A percentile compares a stretch with the other conserved stretches of the same genome.
phyloP scores from a whole-genome alignment of 768 basidiomycete genomes.

The Podaxis sp. region DNA sequence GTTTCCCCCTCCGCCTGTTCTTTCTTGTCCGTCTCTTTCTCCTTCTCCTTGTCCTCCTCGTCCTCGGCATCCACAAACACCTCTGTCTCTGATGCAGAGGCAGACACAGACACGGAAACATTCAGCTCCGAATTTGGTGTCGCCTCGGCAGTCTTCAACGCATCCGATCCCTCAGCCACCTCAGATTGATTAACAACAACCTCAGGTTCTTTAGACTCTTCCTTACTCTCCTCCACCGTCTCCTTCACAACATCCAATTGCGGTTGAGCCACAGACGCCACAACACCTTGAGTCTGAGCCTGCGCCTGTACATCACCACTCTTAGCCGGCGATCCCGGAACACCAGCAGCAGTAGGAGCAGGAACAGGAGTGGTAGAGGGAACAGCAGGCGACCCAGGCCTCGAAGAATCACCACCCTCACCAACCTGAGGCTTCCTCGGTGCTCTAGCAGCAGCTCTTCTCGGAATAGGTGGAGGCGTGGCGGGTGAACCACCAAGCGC shows the following conservation, averaged over 20 bases:
- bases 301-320: constrained; percentile 5
- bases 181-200: not conserved
- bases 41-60: constrained; percentile 5
- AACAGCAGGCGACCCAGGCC: constrained; percentile 28
- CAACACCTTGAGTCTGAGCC: not conserved
- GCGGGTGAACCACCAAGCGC: constrained; percentile 24
- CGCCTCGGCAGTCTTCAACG: not conserved
- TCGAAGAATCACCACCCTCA: constrained; percentile 19
- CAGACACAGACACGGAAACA: not conserved
- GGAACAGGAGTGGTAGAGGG: constrained; percentile 12
- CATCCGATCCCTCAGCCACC: not conserved
- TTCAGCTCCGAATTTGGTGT: not conserved
- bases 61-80: constrained; percentile 11
- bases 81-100: not conserved
- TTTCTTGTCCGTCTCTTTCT: constrained; percentile 11
- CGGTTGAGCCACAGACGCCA: not conserved
- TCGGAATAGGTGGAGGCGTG: constrained; percentile 58
- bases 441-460: constrained; percentile 60
- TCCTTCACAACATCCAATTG: constrained; percentile 9
- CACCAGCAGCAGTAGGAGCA: constrained; percentile 6
- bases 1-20: constrained; percentile 3
- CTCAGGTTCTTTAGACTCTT: not conserved
- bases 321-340: constrained; percentile 3
- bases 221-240: constrained; percentile 1
- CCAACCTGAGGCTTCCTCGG: constrained; percentile 28